A percentile compares a stretch with the other conserved stretches of the same genome.
These are phyloP conservation scores for Phialemonium atrogriseum DNA, from an alignment of 2,329 filamentous ascomycete genomes.

Conservation along the genomic window DNA sequence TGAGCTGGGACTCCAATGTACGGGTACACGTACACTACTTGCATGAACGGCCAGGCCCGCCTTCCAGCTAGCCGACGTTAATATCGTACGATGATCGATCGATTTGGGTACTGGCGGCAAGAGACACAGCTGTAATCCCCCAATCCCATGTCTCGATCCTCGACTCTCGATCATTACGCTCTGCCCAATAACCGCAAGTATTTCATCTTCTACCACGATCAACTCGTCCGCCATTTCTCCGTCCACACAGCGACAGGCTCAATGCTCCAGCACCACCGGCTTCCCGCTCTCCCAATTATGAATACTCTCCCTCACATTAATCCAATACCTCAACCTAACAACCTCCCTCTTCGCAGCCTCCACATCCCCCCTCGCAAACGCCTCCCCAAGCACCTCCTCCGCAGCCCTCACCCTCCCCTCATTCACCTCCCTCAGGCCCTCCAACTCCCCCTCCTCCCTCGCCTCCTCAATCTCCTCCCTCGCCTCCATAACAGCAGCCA, in stretches of 20 bases:
- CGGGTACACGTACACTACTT: too few species aligned
- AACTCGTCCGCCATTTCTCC: too few species aligned
- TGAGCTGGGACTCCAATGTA: too few species aligned
- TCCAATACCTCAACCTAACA: conserved; percentile 80
- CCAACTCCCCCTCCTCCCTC: conserved; percentile 55
- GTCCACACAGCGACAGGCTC: too few species aligned
- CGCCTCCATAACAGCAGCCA: conserved; percentile 75
- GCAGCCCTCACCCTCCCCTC: conserved; percentile 56
- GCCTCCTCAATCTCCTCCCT: conserved; percentile 69
- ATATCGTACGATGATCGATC: conserved; percentile 11
- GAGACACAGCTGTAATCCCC: too few species aligned
- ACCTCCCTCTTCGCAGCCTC: conserved; percentile 62
- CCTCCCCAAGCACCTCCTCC: conserved; percentile 51
- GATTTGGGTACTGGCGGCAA: too few species aligned
- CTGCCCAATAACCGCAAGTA: too few species aligned
- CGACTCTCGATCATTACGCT: too few species aligned
- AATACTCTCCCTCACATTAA: conserved; percentile 74
- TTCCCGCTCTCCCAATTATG: conserved; percentile 78
- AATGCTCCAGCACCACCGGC: conserved; percentile 46
- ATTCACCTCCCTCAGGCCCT: conserved; percentile 54
- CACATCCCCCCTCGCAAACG: conserved; percentile 60
- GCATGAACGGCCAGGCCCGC: too few species aligned
- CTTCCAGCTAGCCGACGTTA: conserved; percentile 2
- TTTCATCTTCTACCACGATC: too few species aligned
- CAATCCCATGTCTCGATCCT: too few species aligned